These are phyloP conservation scores for Eucalyptus marginata DNA, from an alignment of 345 rosid genomes.

Conservation along the genomic window DNA sequence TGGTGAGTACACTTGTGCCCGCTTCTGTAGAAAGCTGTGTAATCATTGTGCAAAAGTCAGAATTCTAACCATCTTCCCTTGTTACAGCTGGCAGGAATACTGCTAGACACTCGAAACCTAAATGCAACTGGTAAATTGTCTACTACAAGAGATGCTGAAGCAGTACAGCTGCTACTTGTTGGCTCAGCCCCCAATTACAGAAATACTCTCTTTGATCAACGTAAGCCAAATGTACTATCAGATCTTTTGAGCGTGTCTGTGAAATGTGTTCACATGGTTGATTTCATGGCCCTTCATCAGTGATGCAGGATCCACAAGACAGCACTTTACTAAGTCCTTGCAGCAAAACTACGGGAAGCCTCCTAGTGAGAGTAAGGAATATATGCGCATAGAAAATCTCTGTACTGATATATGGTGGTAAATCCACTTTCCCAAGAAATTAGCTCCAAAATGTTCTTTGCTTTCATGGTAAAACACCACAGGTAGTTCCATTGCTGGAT, in stretches of 20 bases:
- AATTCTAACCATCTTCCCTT: not conserved
- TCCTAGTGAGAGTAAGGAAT: constrained; percentile 20
- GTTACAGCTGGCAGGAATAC: constrained; percentile 51
- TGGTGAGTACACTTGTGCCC: constrained; percentile 13
- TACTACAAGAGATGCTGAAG: constrained; percentile 47
- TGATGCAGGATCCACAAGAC: constrained; percentile 42
- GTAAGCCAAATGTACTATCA: constrained; percentile 1
- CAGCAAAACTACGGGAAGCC: constrained; percentile 31
- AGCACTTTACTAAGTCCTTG: constrained; percentile 16
- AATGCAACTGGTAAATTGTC: constrained; percentile 13
- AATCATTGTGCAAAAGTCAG: not conserved
- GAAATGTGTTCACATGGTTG: not conserved
- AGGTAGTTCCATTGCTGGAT: constrained; percentile 6
- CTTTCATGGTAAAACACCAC: not conserved
- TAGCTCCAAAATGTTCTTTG: not conserved
- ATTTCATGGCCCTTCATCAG: not conserved
- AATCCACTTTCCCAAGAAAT: not conserved
- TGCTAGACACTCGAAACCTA: constrained; percentile 46
- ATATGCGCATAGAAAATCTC: not conserved
- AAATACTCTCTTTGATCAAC: constrained; percentile 28
- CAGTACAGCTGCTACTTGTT: constrained; percentile 45
- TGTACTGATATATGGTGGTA: not conserved
- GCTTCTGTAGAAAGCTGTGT: not conserved
- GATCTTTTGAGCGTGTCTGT: not conserved
- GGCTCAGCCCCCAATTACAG: constrained; percentile 36